These are phyloP conservation scores for Vaccinium corymbosum DNA, from an alignment of 148 eudicot species.

Conservation along the genomic window DNA sequence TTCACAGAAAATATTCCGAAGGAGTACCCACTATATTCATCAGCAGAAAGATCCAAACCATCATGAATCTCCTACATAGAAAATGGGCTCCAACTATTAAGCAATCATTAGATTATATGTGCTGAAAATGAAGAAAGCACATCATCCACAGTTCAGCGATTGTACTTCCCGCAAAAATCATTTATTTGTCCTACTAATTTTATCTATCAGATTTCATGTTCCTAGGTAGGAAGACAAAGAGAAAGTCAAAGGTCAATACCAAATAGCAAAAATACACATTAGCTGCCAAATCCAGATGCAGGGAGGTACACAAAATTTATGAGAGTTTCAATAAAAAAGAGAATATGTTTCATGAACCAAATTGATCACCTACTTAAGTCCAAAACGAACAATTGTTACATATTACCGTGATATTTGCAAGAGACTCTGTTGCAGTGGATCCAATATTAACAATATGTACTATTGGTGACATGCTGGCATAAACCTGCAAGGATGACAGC, in stretches of 20 bases:
- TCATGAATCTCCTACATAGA: conserved; percentile 79
- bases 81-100: background rate
- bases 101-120: background rate
- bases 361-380: background rate
- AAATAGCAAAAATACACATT: background rate
- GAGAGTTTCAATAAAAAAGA: conserved; percentile 10
- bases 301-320: background rate
- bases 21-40: conserved; percentile 36
- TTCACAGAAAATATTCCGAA: conserved; percentile 85
- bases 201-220: background rate
- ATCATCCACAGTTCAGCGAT: background rate
- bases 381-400: background rate
- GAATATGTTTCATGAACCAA: background rate
- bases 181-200: background rate
- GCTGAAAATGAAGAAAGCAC: background rate
- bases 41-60: conserved; percentile 63
- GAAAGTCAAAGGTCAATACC: background rate
- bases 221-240: background rate
- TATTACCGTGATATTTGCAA: conserved; percentile 77
- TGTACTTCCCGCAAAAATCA: background rate
- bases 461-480: conserved; percentile 84
- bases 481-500: conserved; percentile 48
- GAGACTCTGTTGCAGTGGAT: conserved; percentile 65
- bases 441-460: conserved; percentile 75
- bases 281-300: background rate